phyloP scores from a whole-genome alignment of 108 stramenopile species.

The Stephanodiscus triporus region DNA sequence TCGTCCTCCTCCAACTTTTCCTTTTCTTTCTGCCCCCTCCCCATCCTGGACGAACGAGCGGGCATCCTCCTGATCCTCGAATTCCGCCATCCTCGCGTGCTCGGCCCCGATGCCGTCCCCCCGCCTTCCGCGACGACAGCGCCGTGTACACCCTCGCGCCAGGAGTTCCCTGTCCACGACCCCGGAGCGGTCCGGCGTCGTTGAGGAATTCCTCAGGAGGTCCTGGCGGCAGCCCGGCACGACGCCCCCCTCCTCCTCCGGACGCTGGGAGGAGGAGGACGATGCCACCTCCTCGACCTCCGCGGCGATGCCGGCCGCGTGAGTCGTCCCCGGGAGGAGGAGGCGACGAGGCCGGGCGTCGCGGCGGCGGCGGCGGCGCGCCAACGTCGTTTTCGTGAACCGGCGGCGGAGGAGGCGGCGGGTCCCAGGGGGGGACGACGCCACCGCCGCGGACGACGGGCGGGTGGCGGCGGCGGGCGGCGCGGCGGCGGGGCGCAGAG shows the following conservation, averaged over 20 bases:
- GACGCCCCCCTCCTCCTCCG: neutral
- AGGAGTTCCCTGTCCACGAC: conserved; percentile 50
- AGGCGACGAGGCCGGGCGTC: too few species aligned
- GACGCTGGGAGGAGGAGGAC: neutral
- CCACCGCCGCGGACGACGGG: too few species aligned
- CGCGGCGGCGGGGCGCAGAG: too few species aligned
- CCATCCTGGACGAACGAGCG: conserved; percentile 9
- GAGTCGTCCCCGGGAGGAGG: neutral
- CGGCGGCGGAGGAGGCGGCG: neutral
- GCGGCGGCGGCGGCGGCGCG: too few species aligned
- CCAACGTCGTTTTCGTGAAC: too few species aligned
- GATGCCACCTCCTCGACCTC: neutral
- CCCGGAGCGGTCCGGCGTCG: conserved; percentile 50
- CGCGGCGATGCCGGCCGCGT: conserved; percentile 1
- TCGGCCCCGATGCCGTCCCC: conserved; percentile 25
- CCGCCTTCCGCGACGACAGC: conserved; percentile 3
- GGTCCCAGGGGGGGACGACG: neutral
- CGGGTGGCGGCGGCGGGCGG: neutral
- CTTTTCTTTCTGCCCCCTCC: neutral
- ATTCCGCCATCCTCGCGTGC: conserved; percentile 36
- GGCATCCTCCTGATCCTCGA: conserved; percentile 24
- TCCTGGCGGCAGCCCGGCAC: conserved; percentile 29
- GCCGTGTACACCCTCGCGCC: conserved; percentile 47
- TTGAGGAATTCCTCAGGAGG: conserved; percentile 55
- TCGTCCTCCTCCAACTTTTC: conserved; percentile 10